phyloP scores from a whole-genome alignment of 2,329 filamentous ascomycete species.

The Diplocarpon mali region DNA sequence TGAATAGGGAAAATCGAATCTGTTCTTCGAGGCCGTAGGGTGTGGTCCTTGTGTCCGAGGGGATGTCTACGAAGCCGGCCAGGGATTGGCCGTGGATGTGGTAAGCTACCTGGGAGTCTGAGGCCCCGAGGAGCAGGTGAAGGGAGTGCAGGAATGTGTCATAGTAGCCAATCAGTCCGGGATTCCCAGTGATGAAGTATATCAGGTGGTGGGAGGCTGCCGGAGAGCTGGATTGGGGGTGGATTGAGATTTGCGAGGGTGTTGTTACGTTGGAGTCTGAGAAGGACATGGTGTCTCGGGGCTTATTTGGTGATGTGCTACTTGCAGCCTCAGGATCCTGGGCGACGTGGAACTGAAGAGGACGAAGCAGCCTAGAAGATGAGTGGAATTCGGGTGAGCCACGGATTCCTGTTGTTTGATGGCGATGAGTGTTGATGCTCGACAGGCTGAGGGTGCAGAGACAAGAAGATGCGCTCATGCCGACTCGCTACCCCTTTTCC shows the following conservation, averaged over 20 bases:
- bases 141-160: slow-evolving; percentile 51
- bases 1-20: slow-evolving; percentile 28
- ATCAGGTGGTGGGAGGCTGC: slow-evolving; percentile 35
- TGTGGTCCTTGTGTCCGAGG: slow-evolving; percentile 32
- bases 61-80: slow-evolving; percentile 42
- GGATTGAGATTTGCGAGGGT: slow-evolving; percentile 13
- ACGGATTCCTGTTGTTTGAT: too few species aligned
- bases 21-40: slow-evolving; percentile 41
- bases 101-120: slow-evolving; percentile 24
- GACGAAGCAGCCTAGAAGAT: too few species aligned
- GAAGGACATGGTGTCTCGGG: too few species aligned
- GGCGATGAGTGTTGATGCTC: too few species aligned
- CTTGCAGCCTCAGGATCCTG: too few species aligned
- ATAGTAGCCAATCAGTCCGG: slow-evolving; percentile 67
- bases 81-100: slow-evolving; percentile 49
- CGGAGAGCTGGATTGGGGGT: slow-evolving; percentile 8
- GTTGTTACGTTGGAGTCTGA: neutral
- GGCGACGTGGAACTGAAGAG: too few species aligned
- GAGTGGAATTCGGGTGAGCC: too few species aligned
- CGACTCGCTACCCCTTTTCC: too few species aligned
- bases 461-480: too few species aligned
- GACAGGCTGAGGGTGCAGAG: too few species aligned
- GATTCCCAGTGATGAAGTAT: slow-evolving; percentile 68
- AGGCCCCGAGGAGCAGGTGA: slow-evolving; percentile 38
- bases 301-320: too few species aligned